These are phyloP conservation scores for Eucalyptus rudis DNA, from an alignment of 345 rosid genomes.

Conservation along the genomic window DNA sequence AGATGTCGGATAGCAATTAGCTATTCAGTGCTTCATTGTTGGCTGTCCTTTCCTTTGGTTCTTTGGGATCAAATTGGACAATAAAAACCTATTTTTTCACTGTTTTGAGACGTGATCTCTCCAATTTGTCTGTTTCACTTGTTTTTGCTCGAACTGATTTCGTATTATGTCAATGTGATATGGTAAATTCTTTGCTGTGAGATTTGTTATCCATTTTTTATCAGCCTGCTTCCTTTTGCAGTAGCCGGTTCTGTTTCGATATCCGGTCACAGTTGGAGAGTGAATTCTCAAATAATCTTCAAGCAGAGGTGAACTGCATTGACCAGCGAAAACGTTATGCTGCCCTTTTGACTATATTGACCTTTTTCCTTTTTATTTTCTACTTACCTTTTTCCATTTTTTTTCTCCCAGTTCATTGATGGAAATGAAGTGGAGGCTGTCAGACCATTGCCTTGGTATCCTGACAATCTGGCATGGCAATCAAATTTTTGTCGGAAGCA, in stretches of 20 bases:
- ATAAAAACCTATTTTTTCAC: background rate
- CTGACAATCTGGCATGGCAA: constrained; percentile 86
- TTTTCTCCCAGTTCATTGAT: constrained; percentile 34
- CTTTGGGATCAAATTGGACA: background rate
- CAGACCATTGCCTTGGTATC: constrained; percentile 87
- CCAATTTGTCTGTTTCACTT: background rate
- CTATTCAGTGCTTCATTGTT: background rate
- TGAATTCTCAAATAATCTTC: constrained; percentile 72
- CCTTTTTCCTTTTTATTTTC: background rate
- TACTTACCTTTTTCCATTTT: background rate
- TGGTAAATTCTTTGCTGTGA: background rate
- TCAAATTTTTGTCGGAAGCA: constrained; percentile 87
- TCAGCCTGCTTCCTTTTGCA: constrained; percentile 6
- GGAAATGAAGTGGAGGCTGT: constrained; percentile 64
- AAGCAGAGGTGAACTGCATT: constrained; percentile 35
- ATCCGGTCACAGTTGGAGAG: constrained; percentile 59
- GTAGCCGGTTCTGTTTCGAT: constrained; percentile 77
- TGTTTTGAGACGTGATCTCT: background rate
- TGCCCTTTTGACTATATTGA: background rate
- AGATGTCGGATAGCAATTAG: background rate
- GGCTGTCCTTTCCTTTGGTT: background rate
- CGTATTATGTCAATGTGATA: background rate
- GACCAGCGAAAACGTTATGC: background rate
- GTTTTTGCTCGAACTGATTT: background rate
- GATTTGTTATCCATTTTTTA: background rate